Evolutionary conservation across 306 rosid species (phyloP), one percentile per base, ranked within the genome.

Genomic region (Begonia masoniana): DNA sequence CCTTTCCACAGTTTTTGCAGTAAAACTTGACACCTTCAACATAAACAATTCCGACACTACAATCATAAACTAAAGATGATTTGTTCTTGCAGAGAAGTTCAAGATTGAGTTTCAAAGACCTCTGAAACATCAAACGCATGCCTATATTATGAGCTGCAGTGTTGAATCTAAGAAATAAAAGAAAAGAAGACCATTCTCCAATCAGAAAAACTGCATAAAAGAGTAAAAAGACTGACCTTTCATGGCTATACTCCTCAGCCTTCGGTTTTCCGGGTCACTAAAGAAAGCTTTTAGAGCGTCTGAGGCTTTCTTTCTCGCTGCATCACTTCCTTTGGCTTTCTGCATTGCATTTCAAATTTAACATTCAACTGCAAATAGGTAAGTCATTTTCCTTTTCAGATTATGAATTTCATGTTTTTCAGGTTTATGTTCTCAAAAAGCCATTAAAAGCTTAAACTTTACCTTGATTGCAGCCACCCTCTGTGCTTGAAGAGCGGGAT

Each of bases 391-490:
- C 39, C 9, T 31, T 31, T 31, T 31, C 7, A 31, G 39, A 5
- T 31, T 31, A 31, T 31, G 39, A 31, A 1, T 31, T 31, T 31
- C 1, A 31, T 31, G 39, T 31, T 31, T 31, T 31, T 7, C 39
- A 31, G 39, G 39, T 31, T 46, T 1, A 12, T 46, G 50, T 46
- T 46, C 10, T 46, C 13, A 46, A 46, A 46, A 11, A 12, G 13
- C 15, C 50, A 10, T 4, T 11, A 46, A 11, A 31, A 31, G 8
- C 39, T 31, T 31, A 31, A 31, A 31, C 39, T 31, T 5, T 65
- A 89, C 97, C 95, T 85, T 89, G 59, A 89, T 89, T 68, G 97
- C 95, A 62, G 87, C 94, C 60, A 85, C 95, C 71, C 91, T 78
- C 49, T 89, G 95, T 9, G 97, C 95, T 62, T 71, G 81, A 73